Evolutionary conservation across 1,284 basidiomycete species (phyloP).

Genomic region (Cronartium quercuum): DNA sequence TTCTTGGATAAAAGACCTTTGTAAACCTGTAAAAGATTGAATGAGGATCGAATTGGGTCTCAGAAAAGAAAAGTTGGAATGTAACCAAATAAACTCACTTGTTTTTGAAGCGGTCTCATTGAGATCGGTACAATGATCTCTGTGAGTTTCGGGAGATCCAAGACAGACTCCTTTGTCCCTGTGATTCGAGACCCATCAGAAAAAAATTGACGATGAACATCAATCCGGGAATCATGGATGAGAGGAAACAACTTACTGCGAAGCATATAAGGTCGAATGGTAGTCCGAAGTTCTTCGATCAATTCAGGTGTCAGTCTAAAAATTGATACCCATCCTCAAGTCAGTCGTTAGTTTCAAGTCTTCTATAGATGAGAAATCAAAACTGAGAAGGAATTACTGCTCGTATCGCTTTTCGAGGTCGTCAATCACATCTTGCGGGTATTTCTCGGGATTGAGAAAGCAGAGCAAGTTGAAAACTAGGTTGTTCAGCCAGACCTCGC

Average conservation of each 20-base stretch:
- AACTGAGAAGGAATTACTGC: conserved; percentile 41
- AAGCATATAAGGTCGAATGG: conserved; percentile 39
- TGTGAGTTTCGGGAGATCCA: conserved; percentile 46
- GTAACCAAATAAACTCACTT: conserved; percentile 54
- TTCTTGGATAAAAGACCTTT: conserved; percentile 28
- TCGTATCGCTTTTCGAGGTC: conserved; percentile 34
- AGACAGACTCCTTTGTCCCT: conserved; percentile 38
- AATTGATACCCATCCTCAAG: conserved; percentile 40
- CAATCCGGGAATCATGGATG: neutral
- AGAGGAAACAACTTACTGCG: conserved; percentile 25
- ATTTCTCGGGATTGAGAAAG: conserved; percentile 23
- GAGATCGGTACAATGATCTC: conserved; percentile 80
- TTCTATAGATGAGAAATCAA: conserved; percentile 42
- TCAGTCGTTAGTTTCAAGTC: too few relatives aligned
- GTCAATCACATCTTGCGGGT: conserved; percentile 15
- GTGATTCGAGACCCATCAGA: neutral
- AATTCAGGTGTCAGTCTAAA: conserved; percentile 45
- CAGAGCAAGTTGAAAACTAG: conserved; percentile 36
- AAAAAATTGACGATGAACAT: neutral
- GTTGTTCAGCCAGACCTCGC: conserved; percentile 32
- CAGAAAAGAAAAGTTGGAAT: neutral
- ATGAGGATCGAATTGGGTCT: neutral
- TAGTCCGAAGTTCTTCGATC: conserved; percentile 40
- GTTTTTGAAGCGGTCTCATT: conserved; percentile 78
- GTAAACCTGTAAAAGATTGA: conserved; percentile 9